Conservation (phyloP, 805 yeast species). For the Kazachstania bromeliacearum region DNA sequence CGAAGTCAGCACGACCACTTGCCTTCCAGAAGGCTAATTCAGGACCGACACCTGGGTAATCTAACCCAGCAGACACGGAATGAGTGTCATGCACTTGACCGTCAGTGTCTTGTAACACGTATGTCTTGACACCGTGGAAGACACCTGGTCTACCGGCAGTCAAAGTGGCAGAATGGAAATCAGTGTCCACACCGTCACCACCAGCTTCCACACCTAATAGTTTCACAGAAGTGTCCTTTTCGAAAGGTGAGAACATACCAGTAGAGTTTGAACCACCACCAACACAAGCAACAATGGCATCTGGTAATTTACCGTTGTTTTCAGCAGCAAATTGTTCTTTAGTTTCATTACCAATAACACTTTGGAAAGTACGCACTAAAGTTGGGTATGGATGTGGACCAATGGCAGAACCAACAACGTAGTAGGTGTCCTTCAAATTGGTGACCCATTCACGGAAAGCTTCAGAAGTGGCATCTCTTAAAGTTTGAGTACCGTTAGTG, state of each 20-base stretch:
- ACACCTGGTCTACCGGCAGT: conserved; percentile 96
- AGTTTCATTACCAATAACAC: conserved; percentile 92
- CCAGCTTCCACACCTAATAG: conserved; percentile 97
- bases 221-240: conserved; percentile 65
- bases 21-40: conserved; percentile 93
- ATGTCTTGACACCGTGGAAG: conserved; percentile 94
- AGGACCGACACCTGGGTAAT: conserved; percentile 99
- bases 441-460: conserved; percentile 96
- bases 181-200: conserved; percentile 90
- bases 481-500: conserved; percentile 86
- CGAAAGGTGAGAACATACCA: conserved; percentile 93
- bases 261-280: conserved; percentile 98
- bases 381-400: conserved; percentile 99
- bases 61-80: conserved; percentile 96
- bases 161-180: conserved; percentile 87
- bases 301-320: conserved; percentile 78
- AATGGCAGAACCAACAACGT: conserved; percentile 94
- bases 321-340: conserved; percentile 77
- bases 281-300: conserved; percentile 94
- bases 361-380: conserved; percentile 94
- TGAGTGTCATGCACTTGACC: conserved; percentile 98
- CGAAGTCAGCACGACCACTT: conserved; percentile 82
- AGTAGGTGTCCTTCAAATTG: conserved; percentile 75
- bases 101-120: conserved; percentile 79
- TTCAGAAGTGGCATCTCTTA: conserved; percentile 96